Percentiles rank a stretch among this genome's conserved stretches.
Evolutionary conservation across 192 early-diverging fungal genomes (phyloP).

Genomic region (Anaeromyces robustus): DNA sequence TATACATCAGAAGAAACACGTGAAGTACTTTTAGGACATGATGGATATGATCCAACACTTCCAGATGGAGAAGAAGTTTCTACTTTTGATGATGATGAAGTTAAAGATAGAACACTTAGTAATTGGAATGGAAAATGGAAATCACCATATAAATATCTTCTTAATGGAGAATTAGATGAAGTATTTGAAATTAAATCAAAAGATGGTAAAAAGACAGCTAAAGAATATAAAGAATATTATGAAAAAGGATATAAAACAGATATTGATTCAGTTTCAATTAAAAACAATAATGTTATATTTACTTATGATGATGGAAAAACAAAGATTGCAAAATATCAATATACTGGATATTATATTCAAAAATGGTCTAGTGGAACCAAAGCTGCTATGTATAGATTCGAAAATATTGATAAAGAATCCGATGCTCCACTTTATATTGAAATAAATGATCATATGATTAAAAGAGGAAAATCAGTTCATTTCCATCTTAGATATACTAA

Average conservation of each 20-base stretch:
- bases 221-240: not conserved
- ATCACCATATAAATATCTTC: not conserved
- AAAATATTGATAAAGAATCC: too few relatives aligned
- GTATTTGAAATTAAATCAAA: not conserved
- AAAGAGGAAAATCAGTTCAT: too few relatives aligned
- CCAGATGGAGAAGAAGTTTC: not conserved
- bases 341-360: too few relatives aligned
- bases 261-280: not conserved
- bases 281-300: not conserved
- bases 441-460: too few relatives aligned
- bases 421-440: too few relatives aligned
- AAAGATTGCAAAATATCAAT: too few relatives aligned
- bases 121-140: not conserved
- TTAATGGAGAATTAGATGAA: not conserved
- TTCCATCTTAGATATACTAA: too few relatives aligned
- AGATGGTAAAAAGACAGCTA: not conserved
- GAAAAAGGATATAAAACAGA: not conserved
- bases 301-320: not conserved
- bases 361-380: too few relatives aligned
- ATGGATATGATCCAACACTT: not conserved
- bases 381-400: too few relatives aligned
- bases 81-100: not conserved
- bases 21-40: not conserved
- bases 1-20: not conserved
- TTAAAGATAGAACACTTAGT: not conserved